phyloP scores from a whole-genome alignment of 176 grass and related monocot species.

The Hsuehochloa calcarea region DNA sequence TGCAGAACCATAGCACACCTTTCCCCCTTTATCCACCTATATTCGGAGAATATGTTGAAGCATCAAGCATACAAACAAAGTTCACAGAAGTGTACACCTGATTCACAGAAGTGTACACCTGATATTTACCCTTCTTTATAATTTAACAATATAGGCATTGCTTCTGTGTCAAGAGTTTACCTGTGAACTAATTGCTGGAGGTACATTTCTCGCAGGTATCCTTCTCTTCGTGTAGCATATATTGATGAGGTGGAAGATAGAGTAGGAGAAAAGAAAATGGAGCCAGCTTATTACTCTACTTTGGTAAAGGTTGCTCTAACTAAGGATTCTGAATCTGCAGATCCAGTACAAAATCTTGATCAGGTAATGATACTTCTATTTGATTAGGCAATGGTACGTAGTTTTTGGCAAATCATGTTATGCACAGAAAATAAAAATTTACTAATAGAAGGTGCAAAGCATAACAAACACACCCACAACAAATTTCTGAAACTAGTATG shows the following conservation, averaged over 20 bases:
- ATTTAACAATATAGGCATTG: neutral
- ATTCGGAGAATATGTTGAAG: neutral
- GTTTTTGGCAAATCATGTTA: conserved; percentile 18
- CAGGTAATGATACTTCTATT: conserved; percentile 52
- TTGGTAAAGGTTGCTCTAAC: conserved; percentile 81
- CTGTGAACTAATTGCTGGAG: neutral
- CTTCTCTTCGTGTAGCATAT: conserved; percentile 94
- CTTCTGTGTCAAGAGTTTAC: conserved; percentile 16
- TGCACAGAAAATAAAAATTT: neutral
- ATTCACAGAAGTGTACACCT: neutral
- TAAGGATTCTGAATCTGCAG: conserved; percentile 62
- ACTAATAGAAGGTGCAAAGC: neutral
- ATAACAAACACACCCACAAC: neutral
- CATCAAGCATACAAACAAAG: neutral
- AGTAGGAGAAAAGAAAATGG: conserved; percentile 67
- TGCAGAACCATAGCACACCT: neutral
- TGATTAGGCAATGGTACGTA: neutral
- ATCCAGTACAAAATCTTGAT: conserved; percentile 79
- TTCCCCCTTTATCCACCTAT: neutral
- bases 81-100: conserved; percentile 1
- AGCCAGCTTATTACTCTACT: conserved; percentile 86
- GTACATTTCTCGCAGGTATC: conserved; percentile 54
- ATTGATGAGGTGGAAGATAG: conserved; percentile 81
- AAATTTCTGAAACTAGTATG: neutral
- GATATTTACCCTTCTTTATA: conserved; percentile 4